Base-by-base conservation (phyloP, 371 early-diverging fungal genomes). In the Mucor plumbeus region DNA sequence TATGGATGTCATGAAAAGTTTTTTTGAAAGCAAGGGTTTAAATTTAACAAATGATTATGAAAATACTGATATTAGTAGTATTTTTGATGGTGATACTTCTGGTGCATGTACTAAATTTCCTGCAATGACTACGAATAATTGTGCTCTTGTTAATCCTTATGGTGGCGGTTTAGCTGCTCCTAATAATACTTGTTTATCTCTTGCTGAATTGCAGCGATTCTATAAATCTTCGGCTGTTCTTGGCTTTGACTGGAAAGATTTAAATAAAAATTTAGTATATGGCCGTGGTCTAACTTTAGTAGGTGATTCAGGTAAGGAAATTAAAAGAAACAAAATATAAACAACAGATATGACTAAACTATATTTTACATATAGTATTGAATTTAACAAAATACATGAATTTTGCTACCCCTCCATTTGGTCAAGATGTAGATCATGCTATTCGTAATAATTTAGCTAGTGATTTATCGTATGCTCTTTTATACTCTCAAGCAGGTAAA, bases 21-120 rank as follows among this genome's bases (percentile, higher is more conserved):
- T 79, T 60, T 76, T 87, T 59, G 36, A 65, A 0, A 53, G 65
- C 40, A 77, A 81, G 62, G 79, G 72, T 5, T 41, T 85, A 39
- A 78, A 76, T 44, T 55, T 87, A 43, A 78, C 81, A 15, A 74
- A 64, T 13, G 88, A 86, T 57, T 87, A 80, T 48, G 76, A 75
- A 17, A 84, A 77, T 43, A 75, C 75, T 21, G 88, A 87, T 53
- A 74, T 87, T 58, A 73, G 81, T 8, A 35, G 68, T 4, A 81
- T 87, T 21, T 87, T 87, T 73, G 75, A 76, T 54, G 85, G 82
- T 31, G 80, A 75, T 65, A 72, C 74, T 0, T 58, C 34, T 5
- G 70, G 65, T 26, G 77, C 78, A 33, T 87, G 88, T 60, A 7
- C 61, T 0, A 5, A 35, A 1, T 85, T 69, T 67, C 71, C 69